Conservation (phyloP, 768 basidiomycete species). For the Guyanaporus albipodus region DNA sequence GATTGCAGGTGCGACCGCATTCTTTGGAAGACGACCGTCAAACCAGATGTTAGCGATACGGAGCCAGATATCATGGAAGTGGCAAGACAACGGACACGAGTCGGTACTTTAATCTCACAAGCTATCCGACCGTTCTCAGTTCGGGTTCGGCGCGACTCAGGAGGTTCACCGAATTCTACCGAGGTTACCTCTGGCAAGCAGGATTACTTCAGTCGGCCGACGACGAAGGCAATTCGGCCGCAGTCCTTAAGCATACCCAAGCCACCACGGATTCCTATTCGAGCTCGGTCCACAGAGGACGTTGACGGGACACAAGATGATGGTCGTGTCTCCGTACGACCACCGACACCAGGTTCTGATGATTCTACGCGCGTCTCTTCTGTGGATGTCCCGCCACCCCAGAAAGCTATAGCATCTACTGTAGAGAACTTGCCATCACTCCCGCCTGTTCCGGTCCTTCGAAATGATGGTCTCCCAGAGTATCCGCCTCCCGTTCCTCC, state of each 20-base stretch:
- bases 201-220: conserved; percentile 20
- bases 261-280: conserved; percentile 15
- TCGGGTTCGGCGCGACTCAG: conserved; percentile 37
- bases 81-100: conserved; percentile 39
- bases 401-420: conserved; percentile 4
- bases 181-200: conserved; percentile 22
- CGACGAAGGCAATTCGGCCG: conserved; percentile 14
- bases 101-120: conserved; percentile 52
- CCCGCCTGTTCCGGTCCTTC: conserved; percentile 7
- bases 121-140: conserved; percentile 47
- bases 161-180: conserved; percentile 26
- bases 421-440: conserved; percentile 14
- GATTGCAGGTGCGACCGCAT: conserved; percentile 77
- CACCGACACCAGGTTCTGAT: conserved; percentile 9
- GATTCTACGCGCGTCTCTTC: conserved; percentile 17
- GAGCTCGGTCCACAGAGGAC: conserved; percentile 28
- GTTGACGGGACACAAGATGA: conserved; percentile 13
- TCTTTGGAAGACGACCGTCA: conserved; percentile 72
- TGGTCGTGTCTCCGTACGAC: conserved; percentile 2
- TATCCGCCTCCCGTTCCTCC: conserved; percentile 29
- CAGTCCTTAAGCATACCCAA: conserved; percentile 22
- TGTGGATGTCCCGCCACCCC: conserved; percentile 2
- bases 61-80: conserved; percentile 33
- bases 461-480: conserved; percentile 17
- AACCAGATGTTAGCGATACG: conserved; percentile 41